A percentile compares a stretch with the other conserved stretches of the same genome.
Conservation (phyloP, 768 basidiomycete species). For the Kwoniella botswanensis region DNA sequence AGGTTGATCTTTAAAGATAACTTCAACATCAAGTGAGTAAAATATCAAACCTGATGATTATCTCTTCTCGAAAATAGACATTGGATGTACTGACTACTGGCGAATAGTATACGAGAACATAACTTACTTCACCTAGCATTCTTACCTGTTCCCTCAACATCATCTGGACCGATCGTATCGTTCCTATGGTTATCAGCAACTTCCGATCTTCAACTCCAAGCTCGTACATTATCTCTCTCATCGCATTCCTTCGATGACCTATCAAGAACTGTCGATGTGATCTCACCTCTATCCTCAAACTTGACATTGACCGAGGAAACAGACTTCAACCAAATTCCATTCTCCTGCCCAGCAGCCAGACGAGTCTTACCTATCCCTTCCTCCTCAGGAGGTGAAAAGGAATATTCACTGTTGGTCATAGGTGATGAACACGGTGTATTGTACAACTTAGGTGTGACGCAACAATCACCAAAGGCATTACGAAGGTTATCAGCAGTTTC, state of each 20-base stretch:
- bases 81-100: constrained; percentile 4
- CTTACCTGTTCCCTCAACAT: constrained; percentile 25
- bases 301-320: constrained; percentile 24
- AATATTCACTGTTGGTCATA: constrained; percentile 42
- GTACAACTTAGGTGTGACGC: constrained; percentile 26
- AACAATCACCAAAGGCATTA: constrained; percentile 27
- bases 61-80: neutral
- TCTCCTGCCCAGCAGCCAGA: constrained; percentile 52
- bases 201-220: constrained; percentile 41
- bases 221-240: constrained; percentile 32
- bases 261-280: constrained; percentile 37
- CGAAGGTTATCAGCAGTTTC: constrained; percentile 28
- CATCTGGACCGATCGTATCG: constrained; percentile 37
- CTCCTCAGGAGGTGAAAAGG: constrained; percentile 5
- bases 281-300: constrained; percentile 27
- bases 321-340: constrained; percentile 44
- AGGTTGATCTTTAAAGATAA: constrained; percentile 35
- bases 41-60: no score
- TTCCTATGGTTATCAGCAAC: constrained; percentile 49
- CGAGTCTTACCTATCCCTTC: constrained; percentile 45
- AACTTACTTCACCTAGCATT: constrained; percentile 54
- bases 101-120: constrained; percentile 52
- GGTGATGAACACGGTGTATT: constrained; percentile 54
- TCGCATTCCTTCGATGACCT: constrained; percentile 46
- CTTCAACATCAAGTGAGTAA: constrained; percentile 48